Evolutionary conservation across 2,329 filamentous ascomycete species (phyloP).

Genomic region (Rutstroemia sp.): DNA sequence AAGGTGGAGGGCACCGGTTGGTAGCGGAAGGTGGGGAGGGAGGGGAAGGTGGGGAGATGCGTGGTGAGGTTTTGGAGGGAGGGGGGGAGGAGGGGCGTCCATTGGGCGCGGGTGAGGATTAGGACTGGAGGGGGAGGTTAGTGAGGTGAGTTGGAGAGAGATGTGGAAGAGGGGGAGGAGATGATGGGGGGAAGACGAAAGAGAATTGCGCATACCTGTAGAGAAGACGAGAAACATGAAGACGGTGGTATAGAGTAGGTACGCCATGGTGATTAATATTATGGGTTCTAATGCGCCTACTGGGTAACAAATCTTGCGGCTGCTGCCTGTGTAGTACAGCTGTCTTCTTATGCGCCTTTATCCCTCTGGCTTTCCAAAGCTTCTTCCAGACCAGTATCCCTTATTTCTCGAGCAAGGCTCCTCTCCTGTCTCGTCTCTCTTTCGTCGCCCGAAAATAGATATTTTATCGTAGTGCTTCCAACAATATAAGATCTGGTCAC

Average conservation of each 20-base stretch:
- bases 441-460: too few relatives aligned
- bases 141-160: constrained; percentile 5
- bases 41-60: constrained; percentile 55
- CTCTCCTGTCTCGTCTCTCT: too few relatives aligned
- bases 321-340: neutral
- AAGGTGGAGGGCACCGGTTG: constrained; percentile 71
- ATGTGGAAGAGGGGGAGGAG: too few relatives aligned
- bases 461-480: too few relatives aligned
- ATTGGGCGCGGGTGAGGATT: constrained; percentile 72
- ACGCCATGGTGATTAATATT: constrained; percentile 40
- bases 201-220: constrained; percentile 47
- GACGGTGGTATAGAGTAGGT: constrained; percentile 71
- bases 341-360: neutral
- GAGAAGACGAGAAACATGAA: constrained; percentile 64
- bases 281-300: neutral
- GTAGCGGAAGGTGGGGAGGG: constrained; percentile 58
- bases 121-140: constrained; percentile 42
- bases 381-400: too few relatives aligned
- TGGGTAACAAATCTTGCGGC: neutral
- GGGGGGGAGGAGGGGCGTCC: constrained; percentile 55
- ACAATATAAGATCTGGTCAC: neutral
- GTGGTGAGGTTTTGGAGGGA: neutral
- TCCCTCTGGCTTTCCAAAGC: too few relatives aligned
- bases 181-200: neutral
- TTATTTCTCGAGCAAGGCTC: too few relatives aligned